phyloP scores from a whole-genome alignment of 2,329 filamentous ascomycete genomes.

The Chrysoporthe puriensis region DNA sequence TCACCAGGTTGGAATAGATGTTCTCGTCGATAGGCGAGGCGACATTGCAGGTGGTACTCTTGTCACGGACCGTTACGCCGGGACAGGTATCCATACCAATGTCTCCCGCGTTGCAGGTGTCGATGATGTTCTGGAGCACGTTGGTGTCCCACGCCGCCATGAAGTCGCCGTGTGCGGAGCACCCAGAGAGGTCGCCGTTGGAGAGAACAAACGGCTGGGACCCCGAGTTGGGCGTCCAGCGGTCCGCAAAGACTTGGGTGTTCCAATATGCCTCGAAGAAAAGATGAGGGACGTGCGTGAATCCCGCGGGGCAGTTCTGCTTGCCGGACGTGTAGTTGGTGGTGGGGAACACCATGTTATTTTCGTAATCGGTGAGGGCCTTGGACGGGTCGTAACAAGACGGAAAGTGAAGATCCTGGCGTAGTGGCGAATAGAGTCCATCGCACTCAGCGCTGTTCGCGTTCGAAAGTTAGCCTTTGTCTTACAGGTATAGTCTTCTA shows the following conservation, averaged over 20 bases:
- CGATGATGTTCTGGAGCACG: conserved; percentile 67
- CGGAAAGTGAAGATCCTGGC: conserved; percentile 72
- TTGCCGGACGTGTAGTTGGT: conserved; percentile 45
- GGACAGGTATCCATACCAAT: conserved; percentile 66
- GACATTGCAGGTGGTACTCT: conserved; percentile 54
- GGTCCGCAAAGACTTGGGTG: conserved; percentile 54
- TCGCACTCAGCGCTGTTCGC: conserved; percentile 60
- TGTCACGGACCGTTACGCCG: conserved; percentile 56
- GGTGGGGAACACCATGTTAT: conserved; percentile 69
- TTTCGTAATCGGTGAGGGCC: conserved; percentile 61
- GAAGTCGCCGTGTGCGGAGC: conserved; percentile 73
- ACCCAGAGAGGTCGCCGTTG: conserved; percentile 72
- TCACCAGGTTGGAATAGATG: conserved; percentile 47
- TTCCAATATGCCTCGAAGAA: conserved; percentile 66
- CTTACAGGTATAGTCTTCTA: neutral
- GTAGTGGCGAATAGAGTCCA: conserved; percentile 61
- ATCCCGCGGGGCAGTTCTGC: conserved; percentile 58
- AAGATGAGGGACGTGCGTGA: conserved; percentile 58
- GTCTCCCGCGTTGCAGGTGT: conserved; percentile 65
- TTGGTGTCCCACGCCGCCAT: conserved; percentile 71
- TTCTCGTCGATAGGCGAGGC: conserved; percentile 50
- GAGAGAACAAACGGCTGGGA: conserved; percentile 69
- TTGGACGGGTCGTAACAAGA: conserved; percentile 72
- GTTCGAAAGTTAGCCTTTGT: neutral
- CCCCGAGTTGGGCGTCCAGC: conserved; percentile 59